Base-by-base conservation (phyloP, 345 rosid genomes). In the Murraya paniculata region DNA sequence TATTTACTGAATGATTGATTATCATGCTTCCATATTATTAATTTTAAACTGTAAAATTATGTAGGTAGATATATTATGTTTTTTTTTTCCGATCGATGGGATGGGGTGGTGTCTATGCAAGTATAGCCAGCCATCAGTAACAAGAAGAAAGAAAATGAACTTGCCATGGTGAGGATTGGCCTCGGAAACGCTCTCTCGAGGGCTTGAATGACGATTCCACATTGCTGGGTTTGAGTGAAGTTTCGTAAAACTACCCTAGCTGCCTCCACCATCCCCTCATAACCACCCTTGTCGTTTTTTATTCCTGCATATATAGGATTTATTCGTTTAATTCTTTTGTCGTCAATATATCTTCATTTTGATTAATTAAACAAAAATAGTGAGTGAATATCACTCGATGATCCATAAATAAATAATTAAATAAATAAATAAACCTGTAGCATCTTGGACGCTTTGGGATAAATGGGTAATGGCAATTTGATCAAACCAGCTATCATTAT, bases 241-340 rank as follows among this genome's bases (percentile, higher is more conserved):
- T 82, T 92, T 81, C 77, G 41, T 4, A 87, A 84, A 30, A 84
- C 88, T 28, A 84, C 91, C 39, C 56, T 73, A 1, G 94, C 86
- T 64, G 94, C 89, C 85, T 89, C 93, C 60, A 91, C 91, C 90
- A 93, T 81, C 80, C 90, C 84, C 62, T 86, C 92, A 56, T 91
- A 93, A 27, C 90, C 93, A 6, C 70, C 81, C 83, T 80, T 84
- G 45, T 39, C 62, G 75, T 61, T 93, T 61, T 79, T 85, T 48
- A 84, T 61, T 56, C 89, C 94, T 89, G 86, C 85, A 45, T 5
- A 45, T 2, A 76, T 80, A 18, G 1, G 27, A 75, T 39, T 67
- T 4, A 58, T 6, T 0, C 30, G 19, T 24, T 53, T 39, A 48
- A 30, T 4, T 33, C 30, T 28, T 33, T 35, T 56, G 30, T 64